Evolutionary conservation across 805 yeast species (phyloP).

Genomic region (Pichia gijzeniarum): DNA sequence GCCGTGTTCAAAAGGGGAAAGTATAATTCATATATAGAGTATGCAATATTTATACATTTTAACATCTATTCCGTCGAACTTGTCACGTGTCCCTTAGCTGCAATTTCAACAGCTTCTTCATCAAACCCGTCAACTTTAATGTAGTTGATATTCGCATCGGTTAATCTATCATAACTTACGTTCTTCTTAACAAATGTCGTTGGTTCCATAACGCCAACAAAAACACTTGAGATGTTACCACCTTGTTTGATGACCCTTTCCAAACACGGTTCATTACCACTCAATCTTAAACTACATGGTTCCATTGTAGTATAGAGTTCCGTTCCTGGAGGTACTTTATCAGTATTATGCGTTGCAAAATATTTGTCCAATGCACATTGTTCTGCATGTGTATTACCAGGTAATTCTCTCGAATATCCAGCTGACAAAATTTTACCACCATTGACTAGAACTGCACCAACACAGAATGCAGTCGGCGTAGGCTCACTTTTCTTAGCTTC

Average conservation of each 20-base stretch:
- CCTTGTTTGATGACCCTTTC: conserved; percentile 53
- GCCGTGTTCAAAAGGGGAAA: conserved; percentile 24
- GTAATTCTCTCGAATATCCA: conserved; percentile 86
- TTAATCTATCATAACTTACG: conserved; percentile 50
- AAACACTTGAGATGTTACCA: conserved; percentile 46
- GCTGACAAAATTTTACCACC: conserved; percentile 64
- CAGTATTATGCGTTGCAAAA: conserved; percentile 32
- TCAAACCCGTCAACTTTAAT: conserved; percentile 81
- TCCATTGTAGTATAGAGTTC: conserved; percentile 95
- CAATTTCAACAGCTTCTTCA: conserved; percentile 57
- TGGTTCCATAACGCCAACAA: conserved; percentile 91
- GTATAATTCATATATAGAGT: conserved; percentile 4
- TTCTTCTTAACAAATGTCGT: conserved; percentile 80
- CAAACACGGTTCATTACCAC: conserved; percentile 87
- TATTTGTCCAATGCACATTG: conserved; percentile 87
- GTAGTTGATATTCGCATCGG: conserved; percentile 57
- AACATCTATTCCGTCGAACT: not conserved
- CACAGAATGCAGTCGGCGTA: conserved; percentile 82
- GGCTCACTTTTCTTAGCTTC: conserved; percentile 78
- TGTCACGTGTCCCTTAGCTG: conserved; percentile 59
- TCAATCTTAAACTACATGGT: conserved; percentile 83
- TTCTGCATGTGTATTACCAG: conserved; percentile 97
- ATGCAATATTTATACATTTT: not conserved
- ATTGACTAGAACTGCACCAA: conserved; percentile 80
- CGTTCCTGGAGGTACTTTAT: conserved; percentile 62